These are phyloP conservation scores for Diaporthe sp. DNA, from an alignment of 2,329 filamentous ascomycete species.

Conservation along the genomic window DNA sequence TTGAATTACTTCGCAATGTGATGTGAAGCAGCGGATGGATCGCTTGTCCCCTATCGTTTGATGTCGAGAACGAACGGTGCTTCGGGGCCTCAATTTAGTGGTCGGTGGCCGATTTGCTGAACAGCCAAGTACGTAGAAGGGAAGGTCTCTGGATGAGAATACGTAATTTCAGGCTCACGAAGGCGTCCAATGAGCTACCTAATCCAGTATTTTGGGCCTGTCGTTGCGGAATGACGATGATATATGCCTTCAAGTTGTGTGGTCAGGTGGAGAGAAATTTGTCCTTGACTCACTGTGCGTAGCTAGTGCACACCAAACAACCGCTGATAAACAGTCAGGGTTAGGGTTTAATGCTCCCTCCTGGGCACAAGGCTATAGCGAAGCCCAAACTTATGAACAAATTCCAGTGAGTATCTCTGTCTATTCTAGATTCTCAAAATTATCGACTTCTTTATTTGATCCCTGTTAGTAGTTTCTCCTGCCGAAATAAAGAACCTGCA, in stretches of 20 bases:
- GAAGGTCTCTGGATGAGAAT: accelerated
- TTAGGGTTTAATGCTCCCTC: background rate
- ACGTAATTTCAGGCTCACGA: accelerated
- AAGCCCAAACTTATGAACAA: background rate
- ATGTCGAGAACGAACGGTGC: background rate
- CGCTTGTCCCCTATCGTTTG: background rate
- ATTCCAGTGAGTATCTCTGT: background rate
- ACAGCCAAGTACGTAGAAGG: background rate
- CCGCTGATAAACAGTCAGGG: background rate
- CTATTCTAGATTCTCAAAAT: background rate
- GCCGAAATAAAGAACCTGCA: background rate
- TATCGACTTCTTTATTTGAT: accelerated
- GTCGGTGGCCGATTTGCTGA: background rate
- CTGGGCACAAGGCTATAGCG: background rate
- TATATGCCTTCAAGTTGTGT: background rate
- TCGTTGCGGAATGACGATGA: background rate
- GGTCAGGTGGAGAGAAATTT: conserved; percentile 12
- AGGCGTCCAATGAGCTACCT: background rate
- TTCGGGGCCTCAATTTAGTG: background rate
- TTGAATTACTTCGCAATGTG: background rate
- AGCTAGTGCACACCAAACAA: too few species aligned
- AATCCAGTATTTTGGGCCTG: background rate
- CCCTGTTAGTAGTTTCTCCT: background rate
- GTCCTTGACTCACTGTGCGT: background rate
- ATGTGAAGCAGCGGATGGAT: background rate